Base-by-base conservation (phyloP, 106 monocot species). In the Phalaenopsis equestris region DNA sequence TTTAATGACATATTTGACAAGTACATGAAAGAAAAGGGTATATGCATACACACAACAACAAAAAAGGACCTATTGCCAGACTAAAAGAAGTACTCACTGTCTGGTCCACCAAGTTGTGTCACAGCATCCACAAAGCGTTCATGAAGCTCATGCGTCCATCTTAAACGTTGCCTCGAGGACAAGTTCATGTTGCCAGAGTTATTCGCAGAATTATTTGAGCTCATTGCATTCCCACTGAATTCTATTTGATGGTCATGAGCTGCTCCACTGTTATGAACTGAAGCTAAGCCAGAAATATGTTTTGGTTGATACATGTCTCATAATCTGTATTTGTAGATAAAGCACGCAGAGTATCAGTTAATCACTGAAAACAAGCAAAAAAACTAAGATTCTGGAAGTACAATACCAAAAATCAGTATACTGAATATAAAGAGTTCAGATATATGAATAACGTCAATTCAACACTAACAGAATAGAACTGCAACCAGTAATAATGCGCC, bases 111-210 rank as follows among this genome's bases (percentile, higher is more conserved):
- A 82, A 98, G 90, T 82, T 98, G 94, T 48, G 90, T 84, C 58
- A 98, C 94, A 73, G 97, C 90, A 89, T 92, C 94, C 4, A 98
- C 94, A 87, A 98, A 98, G 24, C 89, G 90, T 73, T 92, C 94
- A 86, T 98, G 94, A 79, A 98, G 92, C 47, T 98, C 97, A 88
- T 94, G 84, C 30, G 97, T 98, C 97, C 97, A 98, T 49, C 97
- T 79, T 77, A 98, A 84, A 9, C 97, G 90, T 77, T 98, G 97
- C 41, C 97, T 90, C 43, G 92, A 90, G 23, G 92, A 65, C 77
- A 89, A 52, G 52, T 76, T 87, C 52, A 90, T 55, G 72, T 86
- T 96, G 37, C 78, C 80, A 19, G 81, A 19, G 77, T 83, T 94
- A 72, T 78, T 81, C 42, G 78, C 86, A 55, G 86, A 85, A 80